Base-by-base conservation (phyloP, 176 grass and related monocot genomes). In the Oryza punctata region DNA sequence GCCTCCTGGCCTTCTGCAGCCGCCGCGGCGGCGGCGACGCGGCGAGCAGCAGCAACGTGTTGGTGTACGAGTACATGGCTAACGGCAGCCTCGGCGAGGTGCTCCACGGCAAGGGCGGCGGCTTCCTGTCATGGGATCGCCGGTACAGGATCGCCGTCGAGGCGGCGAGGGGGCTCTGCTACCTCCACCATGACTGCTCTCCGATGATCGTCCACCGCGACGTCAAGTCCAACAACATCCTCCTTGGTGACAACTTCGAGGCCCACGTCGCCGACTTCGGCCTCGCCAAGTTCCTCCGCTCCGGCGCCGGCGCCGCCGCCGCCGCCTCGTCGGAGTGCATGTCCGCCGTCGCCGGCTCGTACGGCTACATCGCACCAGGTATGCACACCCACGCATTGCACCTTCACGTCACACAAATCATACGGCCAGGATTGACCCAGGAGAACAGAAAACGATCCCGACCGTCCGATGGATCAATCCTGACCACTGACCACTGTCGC, bases 191-290 rank as follows among this genome's bases (percentile, higher is more conserved):
- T 49, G 96, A 99, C 83, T 99, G 93, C 65, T 73, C 85, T 0
- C 93, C 93, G 4, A 93, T 94, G 78, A 99, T 96, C 86, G 89
- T 99, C 18, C 96, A 99, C 78, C 91, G 96, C 2, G 96, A 99
- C 82, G 93, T 99, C n/a, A 99, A 99, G 87, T 96, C 91, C 67
- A 99, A 99, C 86, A 99, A 99, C 85, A 99, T 96, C 70, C 78
- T 99, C 13, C 87, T 98, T 3, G 93, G 86, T 0, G 87, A 88
- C 44, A 33, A 85, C 78, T 75, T 88, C n/a, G 95, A 99, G 81
- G 96, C 96, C 3, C 96, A 94, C 75, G 93, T 99, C 30, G 96
- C 96, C 4, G 96, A 99, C 82, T 99, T 99, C 66, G 96, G 96
- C 0, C 93, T 99, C 37, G 96, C 96, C 81, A 99, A 99, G 91